Percentiles rank a stretch among this genome's conserved stretches.
Conservation (phyloP, 352 stramenopile genomes). For the Phytophthora sp. region DNA sequence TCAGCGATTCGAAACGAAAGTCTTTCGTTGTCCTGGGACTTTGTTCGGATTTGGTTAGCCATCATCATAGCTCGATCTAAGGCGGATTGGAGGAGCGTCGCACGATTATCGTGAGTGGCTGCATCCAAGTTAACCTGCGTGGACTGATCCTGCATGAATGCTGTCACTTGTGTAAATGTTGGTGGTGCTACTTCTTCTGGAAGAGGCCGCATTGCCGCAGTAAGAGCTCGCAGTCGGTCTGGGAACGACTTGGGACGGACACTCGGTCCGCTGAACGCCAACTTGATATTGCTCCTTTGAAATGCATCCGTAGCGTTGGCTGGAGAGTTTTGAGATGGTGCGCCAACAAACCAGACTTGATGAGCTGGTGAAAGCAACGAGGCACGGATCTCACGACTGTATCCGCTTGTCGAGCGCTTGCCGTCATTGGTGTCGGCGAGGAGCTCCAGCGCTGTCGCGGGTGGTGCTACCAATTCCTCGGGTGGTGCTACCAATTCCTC, state of each 20-base stretch:
- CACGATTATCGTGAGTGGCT: not conserved
- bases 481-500: not conserved
- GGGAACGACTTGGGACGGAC: constrained; percentile 15
- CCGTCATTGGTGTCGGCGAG: constrained; percentile 22
- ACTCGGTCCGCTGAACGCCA: constrained; percentile 29
- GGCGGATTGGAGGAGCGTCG: constrained; percentile 30
- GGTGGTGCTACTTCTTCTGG: not conserved
- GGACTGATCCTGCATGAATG: constrained; percentile 31
- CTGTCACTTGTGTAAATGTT: constrained; percentile 35
- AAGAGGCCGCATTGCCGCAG: constrained; percentile 1
- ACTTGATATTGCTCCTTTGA: constrained; percentile 26
- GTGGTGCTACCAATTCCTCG: constrained; percentile 24
- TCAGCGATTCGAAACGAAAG: constrained; percentile 34
- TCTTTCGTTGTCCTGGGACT: constrained; percentile 51
- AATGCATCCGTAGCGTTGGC: not conserved
- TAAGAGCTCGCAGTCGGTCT: constrained; percentile 34
- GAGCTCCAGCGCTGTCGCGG: constrained; percentile 29
- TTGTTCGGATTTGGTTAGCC: constrained; percentile 44
- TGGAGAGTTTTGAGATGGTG: constrained; percentile 5
- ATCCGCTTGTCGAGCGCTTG: constrained; percentile 10
- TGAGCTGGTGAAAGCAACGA: constrained; percentile 49
- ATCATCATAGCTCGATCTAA: constrained; percentile 44
- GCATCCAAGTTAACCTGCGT: constrained; percentile 36
- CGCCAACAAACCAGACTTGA: constrained; percentile 15
- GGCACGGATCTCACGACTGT: constrained; percentile 33